A percentile compares a stretch with the other conserved stretches of the same genome.
Conservation (phyloP, 257 asterid genomes). For the Gardenia jasminoides region DNA sequence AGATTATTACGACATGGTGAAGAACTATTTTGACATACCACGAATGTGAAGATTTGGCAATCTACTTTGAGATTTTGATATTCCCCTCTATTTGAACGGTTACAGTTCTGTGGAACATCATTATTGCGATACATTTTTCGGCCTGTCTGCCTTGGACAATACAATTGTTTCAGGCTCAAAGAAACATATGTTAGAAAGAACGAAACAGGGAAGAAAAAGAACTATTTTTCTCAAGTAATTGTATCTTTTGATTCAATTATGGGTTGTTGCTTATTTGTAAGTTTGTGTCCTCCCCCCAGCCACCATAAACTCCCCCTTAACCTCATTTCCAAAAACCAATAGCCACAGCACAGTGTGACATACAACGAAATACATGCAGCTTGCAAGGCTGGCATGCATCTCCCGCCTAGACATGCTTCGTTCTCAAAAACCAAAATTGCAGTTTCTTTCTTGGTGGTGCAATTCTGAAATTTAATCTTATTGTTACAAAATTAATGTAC, state of each 20-base stretch:
- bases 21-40: neutral
- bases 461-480: neutral
- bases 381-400: neutral
- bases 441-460: neutral
- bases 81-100: conserved; percentile 1
- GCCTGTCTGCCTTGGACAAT: conserved; percentile 1
- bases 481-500: neutral
- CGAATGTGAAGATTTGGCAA: neutral
- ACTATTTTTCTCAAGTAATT: neutral
- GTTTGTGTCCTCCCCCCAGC: neutral
- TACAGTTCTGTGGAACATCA: neutral
- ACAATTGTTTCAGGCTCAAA: conserved; percentile 3
- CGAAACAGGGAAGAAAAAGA: neutral
- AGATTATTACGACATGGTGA: neutral
- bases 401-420: neutral
- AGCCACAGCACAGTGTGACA: too few species aligned
- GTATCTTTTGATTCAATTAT: neutral
- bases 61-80: neutral
- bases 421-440: neutral
- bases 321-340: neutral
- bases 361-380: neutral
- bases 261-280: neutral
- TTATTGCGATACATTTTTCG: neutral
- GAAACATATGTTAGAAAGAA: neutral
- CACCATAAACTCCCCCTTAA: too few species aligned